Base-by-base conservation (phyloP, 2,329 filamentous ascomycete species). In the Colletotrichum horii region DNA sequence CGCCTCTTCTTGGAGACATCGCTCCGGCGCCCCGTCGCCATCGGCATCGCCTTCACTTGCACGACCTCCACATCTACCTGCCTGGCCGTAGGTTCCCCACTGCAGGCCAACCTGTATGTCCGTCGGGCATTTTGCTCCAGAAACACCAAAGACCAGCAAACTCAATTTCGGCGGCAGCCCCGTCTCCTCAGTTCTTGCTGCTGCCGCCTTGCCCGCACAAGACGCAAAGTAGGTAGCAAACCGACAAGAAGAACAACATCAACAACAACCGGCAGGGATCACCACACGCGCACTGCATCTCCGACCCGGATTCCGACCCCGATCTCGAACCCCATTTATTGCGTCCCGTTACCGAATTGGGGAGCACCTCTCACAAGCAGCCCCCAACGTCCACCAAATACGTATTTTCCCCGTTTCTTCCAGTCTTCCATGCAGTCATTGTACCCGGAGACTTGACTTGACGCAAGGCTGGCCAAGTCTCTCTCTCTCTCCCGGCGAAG, bases 281-380 rank as follows among this genome's bases (percentile, higher is more conserved):
- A 65, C 26, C 38, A 48, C 38, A 48, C 15, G 68, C 61, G 8
- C 68, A 61, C 55, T 62, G 61, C 72, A 66, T 58, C 66, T 65
- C 48, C 22, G 67, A 75, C 68, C 72, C 72, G 68, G 52, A 32
- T 75, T 71, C 72, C 72, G 72, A 75, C 68, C 61, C 36, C 72
- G 52, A 75, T 75, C 68, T 75, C 38, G 34, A 32, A 43, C 61
- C 60, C 52, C 69, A 71, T 70, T 16, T 22, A 32, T 38, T 43
- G 22, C 48, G 22, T 48, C n/a, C 48, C 56, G 26, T 43, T 8
- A 32, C 65, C 64, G 36, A 43, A n/a, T 48, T 48, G 28, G 32
- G 61, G 61, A 36, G 28, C 22, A 28, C 26, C 15, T 28, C n/a
- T 58, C 30, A 38, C 32, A 66, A 66, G 12, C 62, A 66, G n/a